Evolutionary conservation across 2,329 filamentous ascomycete genomes (phyloP), one percentile per base, ranked within the genome.

Genomic region (Sarocladium oryzae): DNA sequence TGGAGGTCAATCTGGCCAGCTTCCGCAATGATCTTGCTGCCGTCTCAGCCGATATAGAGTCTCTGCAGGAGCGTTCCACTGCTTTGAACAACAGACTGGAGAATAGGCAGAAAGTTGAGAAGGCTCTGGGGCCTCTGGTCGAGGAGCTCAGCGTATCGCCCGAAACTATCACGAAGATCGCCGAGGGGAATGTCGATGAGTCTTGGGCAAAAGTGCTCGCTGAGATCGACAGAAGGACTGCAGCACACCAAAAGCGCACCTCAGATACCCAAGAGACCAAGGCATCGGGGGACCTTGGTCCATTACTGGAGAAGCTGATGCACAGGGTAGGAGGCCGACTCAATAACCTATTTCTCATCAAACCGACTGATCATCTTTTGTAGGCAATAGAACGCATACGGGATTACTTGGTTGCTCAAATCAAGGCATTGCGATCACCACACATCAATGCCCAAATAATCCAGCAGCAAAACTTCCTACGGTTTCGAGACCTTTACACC

Each of bases 391-490:
- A 96, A 68, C 83, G 93, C 52, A 95, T 97, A 66, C 81, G 95
- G 53, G 93, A 99, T 66, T 95, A 95, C 62, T 77, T 99, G 33
- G 93, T 99, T 11, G 81, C 88, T 15, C 92, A 97, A 66, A 93
- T 99, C 65, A 96, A 96, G 68, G 89, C 91, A 4, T 74, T 99
- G 50, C 83, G 93, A 52, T 96, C 92, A 23, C 93, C 93, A 13
- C 93, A 92, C 61, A 96, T 97, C 66, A 97, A 99, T 66, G 90
- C 92, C 2, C 93, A 99, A 65, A 86, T 97, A 52, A 91, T 99
- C 46, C 93, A 99, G 65, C 90, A 96, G 61, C 89, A 95, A 63
- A 88, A 86, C 54, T 90, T 99, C 59, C 73, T 96, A 46, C 85
- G 82, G 59, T 95, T 90, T 71, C 95, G 89, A 65, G 90, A 96